A percentile compares a stretch with the other conserved stretches of the same genome.
phyloP scores from a whole-genome alignment of 2,329 filamentous ascomycete genomes.

The Biscogniauxia mediterranea region DNA sequence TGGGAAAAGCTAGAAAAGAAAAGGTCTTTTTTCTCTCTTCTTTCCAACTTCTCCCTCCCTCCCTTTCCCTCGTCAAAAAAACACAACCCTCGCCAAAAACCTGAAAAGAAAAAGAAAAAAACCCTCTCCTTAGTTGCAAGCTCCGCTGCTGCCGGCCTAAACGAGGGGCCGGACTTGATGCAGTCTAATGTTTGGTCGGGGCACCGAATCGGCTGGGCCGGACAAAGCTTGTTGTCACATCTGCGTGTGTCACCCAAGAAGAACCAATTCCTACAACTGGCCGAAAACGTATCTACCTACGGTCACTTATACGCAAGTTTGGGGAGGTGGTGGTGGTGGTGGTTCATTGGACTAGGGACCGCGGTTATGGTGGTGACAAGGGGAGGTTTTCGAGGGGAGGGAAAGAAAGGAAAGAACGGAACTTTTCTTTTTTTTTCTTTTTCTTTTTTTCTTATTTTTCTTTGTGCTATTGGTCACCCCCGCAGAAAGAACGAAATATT shows the following conservation, averaged over 20 bases:
- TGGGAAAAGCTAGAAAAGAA: neutral
- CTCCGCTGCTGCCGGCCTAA: neutral
- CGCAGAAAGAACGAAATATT: neutral
- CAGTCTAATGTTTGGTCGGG: slow-evolving; percentile 6
- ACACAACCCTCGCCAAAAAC: neutral
- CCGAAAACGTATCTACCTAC: neutral
- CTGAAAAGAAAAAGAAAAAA: no score
- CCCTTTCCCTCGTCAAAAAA: no score
- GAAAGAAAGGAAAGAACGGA: neutral
- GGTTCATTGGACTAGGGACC: no score
- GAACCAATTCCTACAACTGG: slow-evolving; percentile 1
- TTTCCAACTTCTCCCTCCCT: no score
- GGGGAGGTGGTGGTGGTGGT: no score
- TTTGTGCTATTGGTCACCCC: neutral
- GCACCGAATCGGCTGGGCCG: slow-evolving; percentile 15
- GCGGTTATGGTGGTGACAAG: neutral
- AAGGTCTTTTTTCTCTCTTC: neutral
- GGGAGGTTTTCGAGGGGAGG: no score
- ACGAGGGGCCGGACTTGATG: neutral
- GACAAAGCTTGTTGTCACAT: slow-evolving; percentile 22
- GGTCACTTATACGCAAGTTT: neutral
- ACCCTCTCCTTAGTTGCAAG: neutral
- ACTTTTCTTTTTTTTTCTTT: neutral
- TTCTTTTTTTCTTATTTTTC: neutral
- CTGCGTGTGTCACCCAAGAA: slow-evolving; percentile 18